These are phyloP conservation scores for Cryptococcus amylolentus DNA, from an alignment of 1,284 basidiomycete genomes.

Conservation along the genomic window DNA sequence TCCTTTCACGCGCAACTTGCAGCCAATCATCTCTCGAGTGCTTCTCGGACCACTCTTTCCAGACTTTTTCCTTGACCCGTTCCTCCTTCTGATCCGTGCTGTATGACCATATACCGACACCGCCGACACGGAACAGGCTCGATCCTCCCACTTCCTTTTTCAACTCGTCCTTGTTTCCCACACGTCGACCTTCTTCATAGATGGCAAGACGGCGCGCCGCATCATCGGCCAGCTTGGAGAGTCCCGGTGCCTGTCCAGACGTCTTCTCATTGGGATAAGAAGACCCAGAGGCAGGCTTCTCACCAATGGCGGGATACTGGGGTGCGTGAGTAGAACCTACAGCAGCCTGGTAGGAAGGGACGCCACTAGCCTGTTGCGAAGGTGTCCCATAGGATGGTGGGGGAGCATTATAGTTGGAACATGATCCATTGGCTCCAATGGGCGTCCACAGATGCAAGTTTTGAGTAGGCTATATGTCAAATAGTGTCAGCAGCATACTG, in stretches of 20 bases:
- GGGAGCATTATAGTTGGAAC: conserved; percentile 5
- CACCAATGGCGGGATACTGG: not conserved
- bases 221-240: conserved; percentile 20
- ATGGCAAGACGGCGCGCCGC: conserved; percentile 17
- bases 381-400: conserved; percentile 1
- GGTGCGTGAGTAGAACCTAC: conserved; percentile 1
- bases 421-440: conserved; percentile 9
- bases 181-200: conserved; percentile 23
- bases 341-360: conserved; percentile 3
- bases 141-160: conserved; percentile 36
- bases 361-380: not conserved
- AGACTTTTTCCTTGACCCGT: conserved; percentile 26
- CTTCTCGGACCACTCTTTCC: conserved; percentile 27
- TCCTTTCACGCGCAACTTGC: conserved; percentile 64
- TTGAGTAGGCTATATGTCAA: conserved; percentile 24
- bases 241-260: not conserved
- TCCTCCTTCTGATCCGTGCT: conserved; percentile 25
- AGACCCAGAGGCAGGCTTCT: not conserved
- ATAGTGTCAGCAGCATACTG: not conserved
- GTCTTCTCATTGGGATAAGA: not conserved
- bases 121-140: conserved; percentile 37
- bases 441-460: conserved; percentile 41
- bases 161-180: conserved; percentile 24
- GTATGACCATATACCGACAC: conserved; percentile 38
- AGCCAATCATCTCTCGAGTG: conserved; percentile 56